Base-by-base conservation (phyloP, 805 yeast genomes). In the Wickerhamomyces silvicola region DNA sequence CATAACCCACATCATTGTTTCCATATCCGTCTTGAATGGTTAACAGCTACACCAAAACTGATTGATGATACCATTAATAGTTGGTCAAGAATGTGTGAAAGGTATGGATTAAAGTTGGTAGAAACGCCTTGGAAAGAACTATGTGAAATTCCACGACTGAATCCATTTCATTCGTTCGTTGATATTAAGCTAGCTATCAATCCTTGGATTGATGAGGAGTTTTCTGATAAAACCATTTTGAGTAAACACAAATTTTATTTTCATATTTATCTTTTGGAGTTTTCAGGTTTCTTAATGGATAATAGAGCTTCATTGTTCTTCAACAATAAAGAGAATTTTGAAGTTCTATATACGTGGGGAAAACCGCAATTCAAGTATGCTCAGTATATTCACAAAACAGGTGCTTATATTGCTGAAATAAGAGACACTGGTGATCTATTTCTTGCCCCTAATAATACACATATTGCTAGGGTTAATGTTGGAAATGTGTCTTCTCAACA, bases 1-100 rank as follows among this genome's bases (percentile, higher is more conserved):
- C 96, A 87, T 54, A 90, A 88, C 50, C 96, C 97, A 0, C 90
- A 83, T 43, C 95, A 88, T 48, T 88, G 97, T 51, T 92, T 79
- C 61, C 97, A 90, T 50, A 70, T 92, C 20, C 66, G 95, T 28
- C 56, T 90, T 10, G 97, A 92, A 52, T 92, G 99, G 99, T 60
- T 90, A 20, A 85, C 82, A 38, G 78, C 95, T 0, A 86, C 97
- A 0, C 81, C 94, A 2, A 83, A 82, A 50, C 61, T 84, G 20
- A 75, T 85, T 30, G 96, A 87, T 37, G 94, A 87, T 42, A 64
- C 82, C 10, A 66, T 87, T 26, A 75, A 68, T 27, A 70, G 75
- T 29, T 81, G 97, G 84, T 73, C 86, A 0, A 69, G 95, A 35
- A 64, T 80, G 29, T 85, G 95, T 46, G 95, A 86, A 37, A 57